Base-by-base conservation (phyloP, 1,284 basidiomycete species). In the Peniophora sp. region DNA sequence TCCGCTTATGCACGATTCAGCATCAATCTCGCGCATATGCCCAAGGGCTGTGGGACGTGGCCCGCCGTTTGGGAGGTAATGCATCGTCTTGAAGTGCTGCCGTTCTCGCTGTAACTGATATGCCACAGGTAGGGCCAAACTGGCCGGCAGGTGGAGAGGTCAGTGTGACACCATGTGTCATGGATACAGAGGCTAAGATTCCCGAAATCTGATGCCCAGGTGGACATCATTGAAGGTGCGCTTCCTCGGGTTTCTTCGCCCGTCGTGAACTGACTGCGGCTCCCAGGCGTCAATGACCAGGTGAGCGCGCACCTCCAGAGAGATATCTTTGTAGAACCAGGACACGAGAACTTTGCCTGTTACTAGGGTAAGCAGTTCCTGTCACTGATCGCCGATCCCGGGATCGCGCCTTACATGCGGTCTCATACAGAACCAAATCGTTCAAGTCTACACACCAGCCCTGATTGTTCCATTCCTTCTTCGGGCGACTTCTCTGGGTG, bases 401-500 rank as follows among this genome's bases (percentile, higher is more conserved):
- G 10, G 12, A n/a, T 20, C 43, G 32, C 11, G 1, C 22, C 24
- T 34, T 8, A 5, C 37, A 41, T 41, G 8, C 5, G 5, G 8
- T n/a, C 6, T n/a, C n/a, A 5, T 8, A 20, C 37, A 76, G 52
- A 64, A 70, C 72, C 74, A 11, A 78, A 82, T 57, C 64, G 68
- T 22, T 73, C 71, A 3, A 78, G 79, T 2, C 65, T 83, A 22
- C 81, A 84, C 62, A 81, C 81, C 8, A 47, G 14, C 23, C 17
- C 50, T 70, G 72, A 68, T 18, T 74, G 72, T 50, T 65, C 66
- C 0, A 73, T 75, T 72, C 73, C 74, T 17, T 17, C 51, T n/a
- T 17, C 43, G 20, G n/a, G 43, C 20, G 18, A 22, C 23, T 14
- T 23, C 55, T 61, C 57, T n/a, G 64, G 65, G 59, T 60, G 18